phyloP scores from a whole-genome alignment of 2,329 filamentous ascomycete genomes.

The Apiospora aurea region DNA sequence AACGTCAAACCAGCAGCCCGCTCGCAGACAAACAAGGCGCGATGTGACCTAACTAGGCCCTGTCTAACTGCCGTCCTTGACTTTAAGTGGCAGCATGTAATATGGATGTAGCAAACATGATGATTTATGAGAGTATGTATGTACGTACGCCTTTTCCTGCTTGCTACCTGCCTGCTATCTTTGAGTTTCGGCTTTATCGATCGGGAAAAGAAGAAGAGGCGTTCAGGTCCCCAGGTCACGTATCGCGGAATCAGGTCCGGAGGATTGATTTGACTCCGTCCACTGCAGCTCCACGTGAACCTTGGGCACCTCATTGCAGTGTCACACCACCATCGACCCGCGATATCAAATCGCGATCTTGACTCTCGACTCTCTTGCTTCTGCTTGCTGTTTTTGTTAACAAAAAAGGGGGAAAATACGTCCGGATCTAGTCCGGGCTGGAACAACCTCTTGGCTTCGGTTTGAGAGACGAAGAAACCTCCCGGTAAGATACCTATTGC shows the following conservation, averaged over 20 bases:
- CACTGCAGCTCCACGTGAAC: neutral
- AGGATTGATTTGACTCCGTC: neutral
- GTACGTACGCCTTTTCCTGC: neutral
- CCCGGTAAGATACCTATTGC: neutral
- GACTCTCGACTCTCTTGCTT: neutral
- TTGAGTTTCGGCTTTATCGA: conserved; percentile 14
- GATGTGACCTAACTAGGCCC: conserved; percentile 11
- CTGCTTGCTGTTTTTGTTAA: neutral
- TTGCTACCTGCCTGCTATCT: neutral
- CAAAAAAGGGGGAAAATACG: neutral
- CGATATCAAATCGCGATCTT: conserved; percentile 13
- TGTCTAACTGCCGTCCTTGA: neutral
- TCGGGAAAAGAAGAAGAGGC: neutral
- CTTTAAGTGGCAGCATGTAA: neutral
- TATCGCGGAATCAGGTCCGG: neutral
- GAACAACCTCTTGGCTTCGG: neutral
- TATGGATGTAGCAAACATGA: neutral
- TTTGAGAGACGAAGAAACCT: neutral
- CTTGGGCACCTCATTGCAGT: neutral
- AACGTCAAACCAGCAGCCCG: neutral
- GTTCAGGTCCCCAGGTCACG: neutral
- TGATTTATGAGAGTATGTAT: neutral
- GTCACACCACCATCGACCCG: conserved; percentile 1
- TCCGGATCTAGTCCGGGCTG: neutral
- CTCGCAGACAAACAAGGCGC: neutral